Base-by-base conservation (phyloP, 306 rosid species). In the Ammopiptanthus mongolicus region DNA sequence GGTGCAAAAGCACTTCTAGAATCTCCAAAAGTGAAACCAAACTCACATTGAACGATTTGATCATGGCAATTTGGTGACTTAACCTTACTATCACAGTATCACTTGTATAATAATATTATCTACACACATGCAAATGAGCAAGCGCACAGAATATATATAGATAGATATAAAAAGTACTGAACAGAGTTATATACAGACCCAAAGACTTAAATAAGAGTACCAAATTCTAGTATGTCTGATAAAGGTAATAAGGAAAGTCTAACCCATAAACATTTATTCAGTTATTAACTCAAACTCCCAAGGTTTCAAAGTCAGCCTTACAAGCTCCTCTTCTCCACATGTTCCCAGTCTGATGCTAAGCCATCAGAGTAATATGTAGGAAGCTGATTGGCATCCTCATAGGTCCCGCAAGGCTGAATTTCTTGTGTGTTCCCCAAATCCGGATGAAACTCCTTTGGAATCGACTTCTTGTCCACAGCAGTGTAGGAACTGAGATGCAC, bases 331-430 rank as follows among this genome's bases (percentile, higher is more conserved):
- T 81, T 76, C 85, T 81, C 65, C 14, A 92, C 89, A 56, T 89
- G 96, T 59, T 92, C 99, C 97, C 99, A 96, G 12, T 95, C 97
- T 8, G 88, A 87, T 13, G 93, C 59, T 8, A 75, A 57, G 85
- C 77, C 82, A 59, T 90, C 97, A 0, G 69, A 78, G 83, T 60
- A 48, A 77, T 77, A 70, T 22, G 75, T 79, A 39, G 77, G 82
- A 74, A 22, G 78, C 65, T 61, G 82, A 59, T 62, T 51, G 73
- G 28, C 88, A 58, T 42, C 60, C 59, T 64, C 39, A 64, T 58
- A 66, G 58, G 80, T 33, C 52, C 17, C 53, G n/a, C 29, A 65
- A 76, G 77, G 71, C 52, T 84, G 86, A 66, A 55, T 46, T 77
- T 73, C 73, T 11, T 85, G 70, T 63, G 29, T 69, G 19, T 71